phyloP scores from a whole-genome alignment of 2,329 filamentous ascomycete species.

The Ophiocordyceps camponoti-floridani region DNA sequence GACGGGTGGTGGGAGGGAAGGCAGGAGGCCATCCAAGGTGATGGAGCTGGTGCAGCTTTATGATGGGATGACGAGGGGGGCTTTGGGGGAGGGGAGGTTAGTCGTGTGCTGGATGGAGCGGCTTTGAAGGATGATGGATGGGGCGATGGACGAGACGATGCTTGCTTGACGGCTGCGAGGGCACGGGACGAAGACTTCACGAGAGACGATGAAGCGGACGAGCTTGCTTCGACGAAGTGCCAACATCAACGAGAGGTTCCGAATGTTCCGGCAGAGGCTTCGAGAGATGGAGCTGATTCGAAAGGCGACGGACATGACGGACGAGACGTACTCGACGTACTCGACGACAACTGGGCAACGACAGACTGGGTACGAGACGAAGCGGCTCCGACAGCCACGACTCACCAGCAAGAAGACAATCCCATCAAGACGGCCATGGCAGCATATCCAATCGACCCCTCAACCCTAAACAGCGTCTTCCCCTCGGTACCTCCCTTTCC shows the following conservation, averaged over 20 bases:
- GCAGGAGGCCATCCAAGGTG: conserved; percentile 23
- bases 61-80: conserved; percentile 20
- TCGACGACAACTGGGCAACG: no score
- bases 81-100: no score
- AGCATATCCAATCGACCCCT: conserved; percentile 14
- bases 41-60: conserved; percentile 31
- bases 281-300: background rate
- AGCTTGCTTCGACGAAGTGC: background rate
- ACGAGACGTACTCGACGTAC: no score
- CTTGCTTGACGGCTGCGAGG: no score
- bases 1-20: background rate
- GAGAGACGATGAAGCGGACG: background rate
- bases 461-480: conserved; percentile 15
- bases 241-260: background rate
- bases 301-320: no score
- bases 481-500: conserved; percentile 6
- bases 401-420: background rate
- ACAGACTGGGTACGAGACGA: no score
- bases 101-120: no score
- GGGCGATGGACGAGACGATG: no score
- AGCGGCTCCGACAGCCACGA: background rate
- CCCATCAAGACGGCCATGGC: conserved; percentile 3
- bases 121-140: no score
- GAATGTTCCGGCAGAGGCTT: background rate
- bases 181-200: conserved; percentile 4